Base-by-base conservation (phyloP, 768 basidiomycete genomes). In the Termitomyces bulborhizus region DNA sequence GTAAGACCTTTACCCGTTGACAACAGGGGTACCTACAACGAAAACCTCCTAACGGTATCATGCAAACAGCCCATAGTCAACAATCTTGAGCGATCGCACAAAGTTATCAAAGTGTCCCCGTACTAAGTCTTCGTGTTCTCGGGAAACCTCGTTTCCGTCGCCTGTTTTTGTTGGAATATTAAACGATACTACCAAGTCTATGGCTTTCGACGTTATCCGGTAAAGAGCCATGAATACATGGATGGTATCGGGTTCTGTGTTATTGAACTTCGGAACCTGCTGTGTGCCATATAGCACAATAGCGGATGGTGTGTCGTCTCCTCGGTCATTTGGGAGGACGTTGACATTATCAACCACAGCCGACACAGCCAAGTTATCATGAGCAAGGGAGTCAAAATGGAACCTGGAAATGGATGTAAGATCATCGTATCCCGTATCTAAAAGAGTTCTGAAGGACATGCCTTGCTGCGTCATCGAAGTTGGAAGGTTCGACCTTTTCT, bases 321-420 rank as follows among this genome's bases (percentile, higher is more conserved):
- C 71, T 61, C 71, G 65, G 60, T 71, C 66, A 63, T 81, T 76
- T 51, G 67, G 64, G 34, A 77, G 58, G 3, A 73, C 63, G n/a
- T 58, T 55, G 27, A 83, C 68, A 2, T 65, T 66, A 18, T 76
- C 56, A 18, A 93, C 76, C 24, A 67, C 65, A 9, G 73, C 71
- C 9, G 76, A 76, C 41, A 69, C 60, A 6, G 96, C 91, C 24
- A 79, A 73, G 65, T 97, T 98, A 71, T 98, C 97, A 63, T 96
- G 84, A 12, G 94, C 95, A 43, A 98, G 71, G 1, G 93, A 87
- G 51, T 84, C 79, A 60, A 97, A 97, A 72, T 97, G 95, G 63
- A 87, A 93, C 68, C 96, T 99, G 69, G 16, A 29, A 51, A 41
- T 16, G 48, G 50, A 45, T 37, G 54, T 58, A 53, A 61, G 50